Evolutionary conservation across 1,284 basidiomycete species (phyloP).

Genomic region (Moesziomyces parantarcticus): DNA sequence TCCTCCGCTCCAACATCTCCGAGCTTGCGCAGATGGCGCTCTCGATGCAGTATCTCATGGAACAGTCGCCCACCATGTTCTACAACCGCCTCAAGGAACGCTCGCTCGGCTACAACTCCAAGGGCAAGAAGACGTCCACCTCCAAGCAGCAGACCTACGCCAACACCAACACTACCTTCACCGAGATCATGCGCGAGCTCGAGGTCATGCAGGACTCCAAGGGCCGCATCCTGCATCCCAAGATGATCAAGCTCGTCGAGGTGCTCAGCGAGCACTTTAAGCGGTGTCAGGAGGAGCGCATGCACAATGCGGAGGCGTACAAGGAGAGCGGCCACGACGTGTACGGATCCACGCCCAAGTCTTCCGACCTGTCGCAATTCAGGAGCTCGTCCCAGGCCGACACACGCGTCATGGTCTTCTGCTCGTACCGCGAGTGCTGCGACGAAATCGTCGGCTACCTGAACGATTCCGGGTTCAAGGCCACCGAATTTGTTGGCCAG

Average conservation of each 20-base stretch:
- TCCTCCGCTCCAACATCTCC: slow-evolving; percentile 34
- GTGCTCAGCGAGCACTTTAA: slow-evolving; percentile 60
- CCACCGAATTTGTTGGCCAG: slow-evolving; percentile 93
- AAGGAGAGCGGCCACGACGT: slow-evolving; percentile 52
- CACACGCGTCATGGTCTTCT: slow-evolving; percentile 95
- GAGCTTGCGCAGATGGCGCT: slow-evolving; percentile 57
- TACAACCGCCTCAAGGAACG: slow-evolving; percentile 68
- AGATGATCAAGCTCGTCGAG: slow-evolving; percentile 80
- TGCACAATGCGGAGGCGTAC: slow-evolving; percentile 76
- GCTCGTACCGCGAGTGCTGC: slow-evolving; percentile 86
- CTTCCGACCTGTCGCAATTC: slow-evolving; percentile 24
- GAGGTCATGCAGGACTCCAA: slow-evolving; percentile 69
- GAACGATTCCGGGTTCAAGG: slow-evolving; percentile 72
- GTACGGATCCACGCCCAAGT: slow-evolving; percentile 57
- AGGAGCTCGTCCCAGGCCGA: slow-evolving; percentile 56
- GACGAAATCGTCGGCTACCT: slow-evolving; percentile 81
- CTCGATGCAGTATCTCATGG: slow-evolving; percentile 72
- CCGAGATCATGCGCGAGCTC: slow-evolving; percentile 75
- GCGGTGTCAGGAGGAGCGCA: slow-evolving; percentile 68
- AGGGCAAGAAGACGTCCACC: slow-evolving; percentile 65
- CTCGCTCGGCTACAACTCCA: slow-evolving; percentile 62
- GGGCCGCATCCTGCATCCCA: slow-evolving; percentile 82
- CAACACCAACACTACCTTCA: slow-evolving; percentile 74
- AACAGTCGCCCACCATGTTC: slow-evolving; percentile 73
- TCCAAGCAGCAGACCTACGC: slow-evolving; percentile 65